Percentiles rank a stretch among this genome's conserved stretches.
phyloP scores from a whole-genome alignment of 1,139 yeast species.

The Sugiyamaella paludigena region DNA sequence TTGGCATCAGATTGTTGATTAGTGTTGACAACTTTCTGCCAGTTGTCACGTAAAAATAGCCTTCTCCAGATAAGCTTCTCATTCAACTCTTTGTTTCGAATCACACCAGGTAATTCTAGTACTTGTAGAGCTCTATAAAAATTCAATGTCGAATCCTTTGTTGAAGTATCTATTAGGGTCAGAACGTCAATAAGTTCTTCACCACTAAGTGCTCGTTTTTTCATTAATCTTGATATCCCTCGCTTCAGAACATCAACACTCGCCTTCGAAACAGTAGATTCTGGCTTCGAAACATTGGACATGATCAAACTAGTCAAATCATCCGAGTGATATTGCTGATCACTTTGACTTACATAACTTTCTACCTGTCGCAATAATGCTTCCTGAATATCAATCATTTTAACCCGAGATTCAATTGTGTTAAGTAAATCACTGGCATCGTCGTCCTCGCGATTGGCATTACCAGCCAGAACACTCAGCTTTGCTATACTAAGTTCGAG shows the following conservation, averaged over 20 bases:
- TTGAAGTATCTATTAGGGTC: slow-evolving; percentile 47
- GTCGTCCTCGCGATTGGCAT: slow-evolving; percentile 4
- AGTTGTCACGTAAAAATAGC: slow-evolving; percentile 57
- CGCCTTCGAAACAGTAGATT: slow-evolving; percentile 9
- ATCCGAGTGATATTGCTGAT: slow-evolving; percentile 13
- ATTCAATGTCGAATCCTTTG: slow-evolving; percentile 36
- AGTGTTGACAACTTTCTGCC: slow-evolving; percentile 48
- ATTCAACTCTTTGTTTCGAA: slow-evolving; percentile 35
- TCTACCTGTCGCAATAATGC: slow-evolving; percentile 14
- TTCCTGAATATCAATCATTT: slow-evolving; percentile 21
- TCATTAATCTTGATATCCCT: slow-evolving; percentile 41
- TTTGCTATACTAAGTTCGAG: slow-evolving; percentile 72
- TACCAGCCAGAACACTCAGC: slow-evolving; percentile 42
- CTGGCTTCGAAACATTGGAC: no score
- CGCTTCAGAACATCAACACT: slow-evolving; percentile 27
- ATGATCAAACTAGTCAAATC: slow-evolving; percentile 12
- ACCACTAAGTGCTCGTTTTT: slow-evolving; percentile 44
- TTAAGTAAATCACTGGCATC: slow-evolving; percentile 8
- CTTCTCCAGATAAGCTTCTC: slow-evolving; percentile 59
- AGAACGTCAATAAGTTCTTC: slow-evolving; percentile 56
- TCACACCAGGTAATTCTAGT: slow-evolving; percentile 35
- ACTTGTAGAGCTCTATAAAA: slow-evolving; percentile 46
- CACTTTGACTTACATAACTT: slow-evolving; percentile 7
- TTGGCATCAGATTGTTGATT: slow-evolving; percentile 46
- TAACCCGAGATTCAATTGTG: slow-evolving; percentile 19